Base-by-base conservation (phyloP, 1,284 basidiomycete species). In the Apiotrichum gamsii region DNA sequence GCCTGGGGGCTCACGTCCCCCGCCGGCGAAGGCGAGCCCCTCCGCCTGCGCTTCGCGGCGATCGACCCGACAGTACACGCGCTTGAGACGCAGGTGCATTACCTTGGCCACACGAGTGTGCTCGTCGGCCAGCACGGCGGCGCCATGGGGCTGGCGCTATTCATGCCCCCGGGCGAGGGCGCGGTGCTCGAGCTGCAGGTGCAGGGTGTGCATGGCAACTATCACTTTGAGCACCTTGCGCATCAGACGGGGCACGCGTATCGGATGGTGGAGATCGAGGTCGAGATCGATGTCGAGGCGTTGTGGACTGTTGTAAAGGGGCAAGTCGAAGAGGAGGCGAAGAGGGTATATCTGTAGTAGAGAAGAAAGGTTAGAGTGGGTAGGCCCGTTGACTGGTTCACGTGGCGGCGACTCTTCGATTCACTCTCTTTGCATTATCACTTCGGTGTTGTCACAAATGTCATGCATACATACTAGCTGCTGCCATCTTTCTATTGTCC, bases 181-280 rank as follows among this genome's bases (percentile, higher is more conserved):
- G 49, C 54, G 6, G 21, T 72, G 2, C 14, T 72, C 8, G 69
- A 72, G 51, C 47, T 72, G 5, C 61, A 64, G 38, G 61, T 68
- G 2, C 38, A 50, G 2, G 49, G 42, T 2, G 60, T 64, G 8
- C 14, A 5, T 14, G 58, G 58, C 8, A 68, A 65, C 47, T 60
- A 38, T 39, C 69, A 70, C 49, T 72, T 72, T 43, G 54, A 72
- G 52, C 66, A 70, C 43, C 63, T 72, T 60, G 61, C 62, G 8
- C 36, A 47, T 8, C 43, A 67, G 53, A 61, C 62, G 49, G 59
- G 60, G 6, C 49, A 60, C 30, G 40, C 51, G 13, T 65, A 66
- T 43, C 51, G 60, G 31, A 13, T 46, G 18, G 4, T 63, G 29
- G 5, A 30, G n/a, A 63, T 61, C 8, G 18, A 42, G 10, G 39